Base-by-base conservation (phyloP, 129 eudicot genomes). In the Saussurea involucrata region DNA sequence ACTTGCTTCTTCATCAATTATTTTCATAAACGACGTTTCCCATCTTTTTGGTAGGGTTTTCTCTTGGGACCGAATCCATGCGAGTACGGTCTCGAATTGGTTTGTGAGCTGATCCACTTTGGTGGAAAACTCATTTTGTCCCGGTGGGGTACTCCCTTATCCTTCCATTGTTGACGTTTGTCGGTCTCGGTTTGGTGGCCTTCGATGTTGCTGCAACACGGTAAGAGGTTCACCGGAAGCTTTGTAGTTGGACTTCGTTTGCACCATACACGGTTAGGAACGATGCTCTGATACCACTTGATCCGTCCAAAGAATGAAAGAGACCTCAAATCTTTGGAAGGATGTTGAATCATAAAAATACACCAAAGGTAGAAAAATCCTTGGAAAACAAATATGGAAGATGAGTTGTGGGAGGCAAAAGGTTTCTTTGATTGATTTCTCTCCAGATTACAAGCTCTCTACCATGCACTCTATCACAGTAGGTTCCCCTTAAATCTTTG, bases 281-380 rank as follows among this genome's bases (percentile, higher is more conserved):
- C 34, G 1, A 8, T 25, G 68, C 68, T 63, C 34, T 63, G 68
- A 63, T 63, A 63, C 68, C 68, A 63, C 68, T 63, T 60, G 66
- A 22, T 60, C 66, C 66, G 66, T 60, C 15, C 24, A 20, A 57
- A 36, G 42, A 36, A 36, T 36, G 1, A 6, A 36, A 36, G 8
- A 6, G 1, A 36, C 42, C 42, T 36, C 8, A 7, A 7, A 36
- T 36, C 9, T 27, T 27, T 27, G 29, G 29, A 27, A 27, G 42
- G 42, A 36, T 36, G 42, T 8, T 36, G 10, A 36, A 36, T 27
- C 8, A 6, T 36, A 1, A 36, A n/a, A n/a, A n/a, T n/a, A n/a
- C n/a, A n/a, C n/a, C n/a, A n/a, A n/a, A n/a, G n/a, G n/a, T n/a
- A n/a, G n/a, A n/a, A n/a, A n/a, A n/a, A n/a, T n/a, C n/a, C n/a